Percentiles rank a stretch among this genome's conserved stretches.
Conservation (phyloP, 139 green algal species). For the Yamagishiella unicocca region DNA sequence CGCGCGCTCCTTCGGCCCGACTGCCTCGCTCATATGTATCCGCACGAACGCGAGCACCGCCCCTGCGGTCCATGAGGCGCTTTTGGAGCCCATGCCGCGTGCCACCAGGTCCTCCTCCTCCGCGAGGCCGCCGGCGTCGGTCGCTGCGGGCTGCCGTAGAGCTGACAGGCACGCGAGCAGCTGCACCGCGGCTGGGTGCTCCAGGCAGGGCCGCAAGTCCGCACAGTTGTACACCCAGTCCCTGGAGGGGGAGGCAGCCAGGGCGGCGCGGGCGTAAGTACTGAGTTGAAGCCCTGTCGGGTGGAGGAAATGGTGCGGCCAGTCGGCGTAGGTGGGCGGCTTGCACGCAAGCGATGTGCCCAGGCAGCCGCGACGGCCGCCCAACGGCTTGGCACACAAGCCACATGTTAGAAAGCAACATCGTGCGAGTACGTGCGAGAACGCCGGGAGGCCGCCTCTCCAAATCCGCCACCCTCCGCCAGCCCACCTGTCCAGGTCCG, state of each 20-base stretch:
- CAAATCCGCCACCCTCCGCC: neutral
- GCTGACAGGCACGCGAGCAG: conserved; percentile 24
- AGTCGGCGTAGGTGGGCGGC: too few species aligned
- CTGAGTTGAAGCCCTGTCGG: too few species aligned
- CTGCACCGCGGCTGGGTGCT: conserved; percentile 16
- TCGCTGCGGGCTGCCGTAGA: neutral
- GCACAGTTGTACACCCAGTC: neutral
- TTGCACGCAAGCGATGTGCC: too few species aligned
- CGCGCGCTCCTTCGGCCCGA: neutral
- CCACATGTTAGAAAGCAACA: too few species aligned
- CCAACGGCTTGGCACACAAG: too few species aligned
- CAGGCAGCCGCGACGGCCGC: too few species aligned
- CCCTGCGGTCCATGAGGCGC: neutral
- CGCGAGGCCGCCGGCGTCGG: neutral
- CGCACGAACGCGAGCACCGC: neutral
- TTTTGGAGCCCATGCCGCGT: neutral
- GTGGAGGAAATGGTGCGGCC: too few species aligned
- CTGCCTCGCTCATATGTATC: neutral
- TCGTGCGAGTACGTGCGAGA: too few species aligned
- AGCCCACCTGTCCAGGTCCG: conserved; percentile 62
- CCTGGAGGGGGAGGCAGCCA: neutral
- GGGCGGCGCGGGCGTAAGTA: too few species aligned
- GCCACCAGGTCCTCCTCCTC: neutral
- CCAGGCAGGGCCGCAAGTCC: conserved; percentile 45
- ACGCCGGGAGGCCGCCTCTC: too few species aligned